Base-by-base conservation (phyloP, 1,284 basidiomycete genomes). In the Omphalotus olearius region DNA sequence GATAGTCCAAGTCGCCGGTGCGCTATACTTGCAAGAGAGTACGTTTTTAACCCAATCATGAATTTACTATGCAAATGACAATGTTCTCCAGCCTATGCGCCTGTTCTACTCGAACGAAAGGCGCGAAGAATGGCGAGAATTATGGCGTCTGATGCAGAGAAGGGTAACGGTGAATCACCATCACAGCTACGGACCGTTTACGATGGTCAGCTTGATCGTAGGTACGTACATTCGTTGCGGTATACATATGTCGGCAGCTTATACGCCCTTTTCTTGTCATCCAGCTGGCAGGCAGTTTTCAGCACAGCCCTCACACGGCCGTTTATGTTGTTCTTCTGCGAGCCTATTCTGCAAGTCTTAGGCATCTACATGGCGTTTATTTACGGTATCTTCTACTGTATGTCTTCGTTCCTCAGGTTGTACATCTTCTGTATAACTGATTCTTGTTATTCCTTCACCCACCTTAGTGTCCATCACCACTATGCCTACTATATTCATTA, bases 21-120 rank as follows among this genome's bases (percentile, higher is more conserved):
- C 87, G 0, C 67, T 86, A 45, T 75, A 72, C 51, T 69, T 88
- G 1, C 74, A 71, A 62, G 87, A 91, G 72, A 88, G 83, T 85
- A 51, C 26, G 73, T 64, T 6, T 4, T 6, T 25, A 23, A 23
- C 23, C 23, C 5, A 23, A 23, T 23, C 5, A 2, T 23, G 23
- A 26, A 28, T 42, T 45, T 5, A 10, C 18, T 10, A 37, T 20
- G 10, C 13, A 28, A 13, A 33, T 52, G 2, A 51, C 28, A 47
- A n/a, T 44, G 35, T 42, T 47, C 13, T 38, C 25, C 46, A 55
- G 54, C 54, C 14, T 88, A 69, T 57, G 79, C 82, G 0, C 84
- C 86, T 0, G 62, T 77, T 13, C 69, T 90, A 2, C 70, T 90
- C 9, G 76, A 80, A 47, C 66, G 71, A 38, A 87, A 84, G 61